Evolutionary conservation across 2,329 filamentous ascomycete genomes (phyloP).

Genomic region (Verticillium isaacii): DNA sequence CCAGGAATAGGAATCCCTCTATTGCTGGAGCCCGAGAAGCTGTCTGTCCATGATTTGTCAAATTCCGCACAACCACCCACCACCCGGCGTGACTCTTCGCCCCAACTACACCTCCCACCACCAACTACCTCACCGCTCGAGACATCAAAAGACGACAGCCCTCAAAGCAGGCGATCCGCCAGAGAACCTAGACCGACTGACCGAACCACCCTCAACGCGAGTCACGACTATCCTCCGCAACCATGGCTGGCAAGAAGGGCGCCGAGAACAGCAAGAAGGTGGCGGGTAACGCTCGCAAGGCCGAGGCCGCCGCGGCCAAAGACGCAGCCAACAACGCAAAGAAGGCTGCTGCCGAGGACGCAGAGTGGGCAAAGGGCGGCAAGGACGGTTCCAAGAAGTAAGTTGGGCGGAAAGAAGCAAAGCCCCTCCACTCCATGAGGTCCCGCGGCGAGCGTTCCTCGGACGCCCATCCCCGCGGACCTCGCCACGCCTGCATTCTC

Average conservation of each 20-base stretch:
- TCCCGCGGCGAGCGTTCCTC: neutral
- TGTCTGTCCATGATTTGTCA: neutral
- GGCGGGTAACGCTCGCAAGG: slow-evolving; percentile 86
- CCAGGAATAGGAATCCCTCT: neutral
- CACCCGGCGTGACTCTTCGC: neutral
- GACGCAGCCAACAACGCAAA: slow-evolving; percentile 65
- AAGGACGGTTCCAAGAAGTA: slow-evolving; percentile 88
- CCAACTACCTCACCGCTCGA: too few species aligned
- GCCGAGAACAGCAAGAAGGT: slow-evolving; percentile 84
- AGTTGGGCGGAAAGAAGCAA: slow-evolving; percentile 50
- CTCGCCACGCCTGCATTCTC: too few species aligned
- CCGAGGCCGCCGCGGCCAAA: slow-evolving; percentile 79
- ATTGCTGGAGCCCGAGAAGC: neutral
- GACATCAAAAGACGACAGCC: neutral
- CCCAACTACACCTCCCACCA: neutral
- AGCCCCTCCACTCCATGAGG: neutral
- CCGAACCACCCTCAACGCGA: neutral
- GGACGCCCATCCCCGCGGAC: neutral
- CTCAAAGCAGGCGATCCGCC: neutral
- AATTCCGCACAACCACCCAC: neutral
- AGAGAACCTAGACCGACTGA: neutral
- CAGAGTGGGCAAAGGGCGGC: slow-evolving; percentile 78
- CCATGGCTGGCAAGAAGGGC: slow-evolving; percentile 70
- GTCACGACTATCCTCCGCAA: neutral
- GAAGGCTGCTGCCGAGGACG: slow-evolving; percentile 62